phyloP scores from a whole-genome alignment of 1,139 yeast genomes.

The Debaryomyces udenii region DNA sequence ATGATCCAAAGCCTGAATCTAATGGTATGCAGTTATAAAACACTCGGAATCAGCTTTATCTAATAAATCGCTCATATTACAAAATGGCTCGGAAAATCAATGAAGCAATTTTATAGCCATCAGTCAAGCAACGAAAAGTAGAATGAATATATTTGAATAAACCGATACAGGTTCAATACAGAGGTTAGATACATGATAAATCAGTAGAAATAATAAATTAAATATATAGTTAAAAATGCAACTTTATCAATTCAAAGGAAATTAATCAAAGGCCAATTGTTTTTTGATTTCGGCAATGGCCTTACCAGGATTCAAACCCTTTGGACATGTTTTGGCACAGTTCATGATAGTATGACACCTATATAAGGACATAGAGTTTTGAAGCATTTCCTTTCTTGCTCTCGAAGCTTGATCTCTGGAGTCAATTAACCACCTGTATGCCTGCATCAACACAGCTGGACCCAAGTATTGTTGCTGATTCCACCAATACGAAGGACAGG shows the following conservation, averaged over 20 bases:
- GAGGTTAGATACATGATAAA: too few relatives aligned
- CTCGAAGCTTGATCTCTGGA: conserved; percentile 91
- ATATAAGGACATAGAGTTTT: conserved; percentile 96
- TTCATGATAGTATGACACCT: conserved; percentile 99
- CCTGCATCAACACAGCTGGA: conserved; percentile 98
- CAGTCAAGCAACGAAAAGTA: too few relatives aligned
- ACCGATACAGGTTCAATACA: too few relatives aligned
- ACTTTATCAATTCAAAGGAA: conserved; percentile 4
- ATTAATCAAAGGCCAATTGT: conserved; percentile 77
- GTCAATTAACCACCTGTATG: conserved; percentile 98
- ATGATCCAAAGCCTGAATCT: too few relatives aligned
- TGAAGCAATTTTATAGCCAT: too few relatives aligned
- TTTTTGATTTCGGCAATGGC: conserved; percentile 98
- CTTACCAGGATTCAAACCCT: conserved; percentile 96
- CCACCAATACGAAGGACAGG: conserved; percentile 99
- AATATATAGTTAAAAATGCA: conserved; percentile 9
- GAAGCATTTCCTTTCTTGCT: conserved; percentile 84
- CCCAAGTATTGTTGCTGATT: conserved; percentile 98
- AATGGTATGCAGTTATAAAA: too few relatives aligned
- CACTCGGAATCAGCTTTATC: too few relatives aligned
- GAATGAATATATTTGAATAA: too few relatives aligned
- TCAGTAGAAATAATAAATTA: conserved; percentile 6
- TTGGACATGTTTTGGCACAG: conserved; percentile 98
- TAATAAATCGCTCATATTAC: too few relatives aligned
- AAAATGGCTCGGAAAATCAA: too few relatives aligned